Conservation (phyloP, 371 early-diverging fungal species). For the Syncephalastrum monosporum region DNA sequence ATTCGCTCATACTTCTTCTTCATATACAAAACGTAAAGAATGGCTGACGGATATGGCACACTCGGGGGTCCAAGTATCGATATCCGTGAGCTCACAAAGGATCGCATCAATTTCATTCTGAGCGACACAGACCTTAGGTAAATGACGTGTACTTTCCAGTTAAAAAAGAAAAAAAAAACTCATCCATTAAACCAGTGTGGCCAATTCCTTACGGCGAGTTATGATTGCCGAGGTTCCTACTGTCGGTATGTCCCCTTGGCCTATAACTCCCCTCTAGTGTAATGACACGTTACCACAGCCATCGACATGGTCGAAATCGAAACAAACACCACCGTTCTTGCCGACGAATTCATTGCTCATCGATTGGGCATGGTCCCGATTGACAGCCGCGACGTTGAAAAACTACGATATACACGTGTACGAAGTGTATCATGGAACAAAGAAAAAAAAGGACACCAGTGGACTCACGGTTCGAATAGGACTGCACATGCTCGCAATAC, state of each 20-base stretch:
- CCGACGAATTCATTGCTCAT: slow-evolving; percentile 99
- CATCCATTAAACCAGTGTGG: slow-evolving; percentile 57
- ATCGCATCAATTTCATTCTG: slow-evolving; percentile 71
- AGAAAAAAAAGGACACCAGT: neutral
- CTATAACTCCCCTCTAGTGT: neutral
- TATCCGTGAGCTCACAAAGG: slow-evolving; percentile 69
- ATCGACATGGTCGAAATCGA: slow-evolving; percentile 98
- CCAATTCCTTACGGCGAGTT: slow-evolving; percentile 95
- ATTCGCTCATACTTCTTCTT: too few species aligned
- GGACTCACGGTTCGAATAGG: slow-evolving; percentile 38
- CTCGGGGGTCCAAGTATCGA: slow-evolving; percentile 69
- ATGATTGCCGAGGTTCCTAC: slow-evolving; percentile 99
- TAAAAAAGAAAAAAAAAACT: neutral
- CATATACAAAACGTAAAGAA: too few species aligned
- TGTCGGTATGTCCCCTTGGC: slow-evolving; percentile 55
- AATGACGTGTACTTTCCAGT: neutral
- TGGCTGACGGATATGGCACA: slow-evolving; percentile 24
- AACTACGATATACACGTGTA: slow-evolving; percentile 84
- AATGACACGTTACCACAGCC: slow-evolving; percentile 45
- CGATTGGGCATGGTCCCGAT: slow-evolving; percentile 98
- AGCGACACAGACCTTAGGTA: slow-evolving; percentile 81
- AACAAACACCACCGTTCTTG: slow-evolving; percentile 93
- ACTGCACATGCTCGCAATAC: slow-evolving; percentile 89
- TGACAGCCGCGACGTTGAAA: slow-evolving; percentile 70
- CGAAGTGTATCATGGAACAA: slow-evolving; percentile 1